These are phyloP conservation scores for Cordyceps cicadae DNA, from an alignment of 2,329 filamentous ascomycete species.

Conservation along the genomic window DNA sequence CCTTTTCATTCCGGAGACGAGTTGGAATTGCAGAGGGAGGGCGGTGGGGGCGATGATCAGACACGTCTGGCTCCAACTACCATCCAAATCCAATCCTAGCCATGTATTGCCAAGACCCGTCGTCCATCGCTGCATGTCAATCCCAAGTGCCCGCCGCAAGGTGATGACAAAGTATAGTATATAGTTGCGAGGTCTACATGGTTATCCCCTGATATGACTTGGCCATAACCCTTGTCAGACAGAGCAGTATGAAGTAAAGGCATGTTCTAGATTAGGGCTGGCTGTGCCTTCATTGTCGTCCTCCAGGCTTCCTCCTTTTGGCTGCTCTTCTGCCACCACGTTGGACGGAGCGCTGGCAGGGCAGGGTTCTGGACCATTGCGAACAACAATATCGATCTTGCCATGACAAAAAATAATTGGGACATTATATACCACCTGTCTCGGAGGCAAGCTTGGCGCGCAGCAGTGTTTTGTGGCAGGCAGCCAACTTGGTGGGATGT, in stretches of 20 bases:
- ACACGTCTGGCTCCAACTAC: not conserved
- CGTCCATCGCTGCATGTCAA: not conserved
- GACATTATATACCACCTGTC: not conserved
- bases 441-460: not conserved
- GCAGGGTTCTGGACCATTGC: not conserved
- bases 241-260: not conserved
- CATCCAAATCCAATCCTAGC: not conserved
- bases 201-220: not conserved
- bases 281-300: not conserved
- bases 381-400: not conserved
- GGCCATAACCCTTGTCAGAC: not conserved
- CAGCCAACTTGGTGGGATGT: too few relatives aligned
- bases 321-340: not conserved
- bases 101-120: not conserved
- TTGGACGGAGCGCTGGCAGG: not conserved
- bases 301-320: not conserved
- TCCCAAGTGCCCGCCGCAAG: not conserved
- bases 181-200: not conserved
- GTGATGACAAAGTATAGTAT: not conserved
- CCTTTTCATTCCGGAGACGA: not conserved
- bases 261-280: not conserved
- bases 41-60: not conserved
- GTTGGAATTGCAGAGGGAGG: not conserved
- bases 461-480: not conserved
- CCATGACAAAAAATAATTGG: not conserved